A percentile compares a stretch with the other conserved stretches of the same genome.
phyloP scores from a whole-genome alignment of 2,329 filamentous ascomycete genomes.

The Epichloe amarillans region DNA sequence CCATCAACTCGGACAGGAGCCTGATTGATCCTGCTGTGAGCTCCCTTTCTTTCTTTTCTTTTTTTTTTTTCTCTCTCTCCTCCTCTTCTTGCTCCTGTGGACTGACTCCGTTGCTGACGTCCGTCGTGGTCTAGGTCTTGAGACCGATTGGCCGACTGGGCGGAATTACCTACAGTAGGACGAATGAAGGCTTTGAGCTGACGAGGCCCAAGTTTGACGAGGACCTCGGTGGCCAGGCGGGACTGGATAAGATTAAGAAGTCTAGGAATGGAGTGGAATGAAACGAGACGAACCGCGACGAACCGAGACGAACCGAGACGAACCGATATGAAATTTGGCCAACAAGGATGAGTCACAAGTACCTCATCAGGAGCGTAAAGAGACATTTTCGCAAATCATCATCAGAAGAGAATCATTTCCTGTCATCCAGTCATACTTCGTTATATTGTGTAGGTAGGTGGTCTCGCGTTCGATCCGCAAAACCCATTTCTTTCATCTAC shows the following conservation, averaged over 20 bases:
- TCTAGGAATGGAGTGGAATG: neutral
- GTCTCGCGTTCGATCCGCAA: neutral
- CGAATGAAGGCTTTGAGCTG: constrained; percentile 59
- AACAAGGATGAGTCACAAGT: too few relatives aligned
- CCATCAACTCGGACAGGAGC: constrained; percentile 63
- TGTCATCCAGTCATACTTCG: constrained; percentile 3
- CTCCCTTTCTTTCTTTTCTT: constrained; percentile 5
- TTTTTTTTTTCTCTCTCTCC: constrained; percentile 6
- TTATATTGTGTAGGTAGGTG: neutral
- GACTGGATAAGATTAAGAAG: constrained; percentile 31
- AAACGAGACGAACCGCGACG: too few relatives aligned
- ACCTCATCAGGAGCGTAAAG: too few relatives aligned
- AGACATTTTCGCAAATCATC: too few relatives aligned
- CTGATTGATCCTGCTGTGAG: constrained; percentile 57
- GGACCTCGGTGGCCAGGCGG: constrained; percentile 39
- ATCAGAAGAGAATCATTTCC: neutral
- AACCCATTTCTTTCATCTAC: neutral
- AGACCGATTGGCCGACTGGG: constrained; percentile 67
- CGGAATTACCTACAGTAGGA: constrained; percentile 71
- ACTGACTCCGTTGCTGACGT: neutral
- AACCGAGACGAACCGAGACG: too few relatives aligned
- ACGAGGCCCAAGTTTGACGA: constrained; percentile 45
- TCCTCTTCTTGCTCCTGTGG: neutral
- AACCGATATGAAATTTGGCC: too few relatives aligned
- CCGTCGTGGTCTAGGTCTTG: constrained; percentile 37